Evolutionary conservation across 495 filamentous ascomycete species (phyloP).

Genomic region (Aspergillus bridgeri): DNA sequence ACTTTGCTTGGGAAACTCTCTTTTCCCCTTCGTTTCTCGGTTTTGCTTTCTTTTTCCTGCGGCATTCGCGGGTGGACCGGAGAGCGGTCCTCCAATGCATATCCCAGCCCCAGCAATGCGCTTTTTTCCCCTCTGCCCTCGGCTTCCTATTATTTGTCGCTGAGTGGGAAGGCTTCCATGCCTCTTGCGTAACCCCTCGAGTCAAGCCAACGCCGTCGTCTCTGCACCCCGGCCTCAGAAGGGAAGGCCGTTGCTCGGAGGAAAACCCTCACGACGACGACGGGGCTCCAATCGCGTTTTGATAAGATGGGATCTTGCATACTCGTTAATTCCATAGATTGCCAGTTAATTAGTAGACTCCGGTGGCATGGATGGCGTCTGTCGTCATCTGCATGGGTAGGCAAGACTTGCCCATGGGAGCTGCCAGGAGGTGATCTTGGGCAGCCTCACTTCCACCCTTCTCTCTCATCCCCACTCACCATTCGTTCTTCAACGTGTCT

Average conservation of each 20-base stretch:
- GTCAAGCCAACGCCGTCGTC: neutral
- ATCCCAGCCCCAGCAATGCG: neutral
- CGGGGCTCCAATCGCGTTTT: neutral
- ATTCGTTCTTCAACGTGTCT: neutral
- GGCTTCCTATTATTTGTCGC: too few relatives aligned
- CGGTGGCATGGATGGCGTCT: neutral
- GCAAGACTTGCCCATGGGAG: neutral
- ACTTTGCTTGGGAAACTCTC: neutral
- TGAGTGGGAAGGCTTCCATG: too few relatives aligned
- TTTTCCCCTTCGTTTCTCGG: neutral
- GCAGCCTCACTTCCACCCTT: slow-evolving; percentile 11
- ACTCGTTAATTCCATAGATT: too few relatives aligned
- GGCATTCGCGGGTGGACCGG: slow-evolving; percentile 7
- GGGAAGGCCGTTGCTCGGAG: neutral
- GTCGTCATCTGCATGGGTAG: neutral
- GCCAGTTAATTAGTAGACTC: neutral
- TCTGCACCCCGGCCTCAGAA: neutral
- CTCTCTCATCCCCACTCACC: neutral
- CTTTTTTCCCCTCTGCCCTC: neutral
- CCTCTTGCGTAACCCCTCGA: neutral
- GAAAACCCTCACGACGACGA: neutral
- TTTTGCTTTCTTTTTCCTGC: slow-evolving; percentile 3
- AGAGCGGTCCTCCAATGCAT: neutral
- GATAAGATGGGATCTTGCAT: neutral
- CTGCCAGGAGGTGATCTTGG: too few relatives aligned